phyloP scores from a whole-genome alignment of 805 yeast genomes.

The Phaffomyces thermotolerans region DNA sequence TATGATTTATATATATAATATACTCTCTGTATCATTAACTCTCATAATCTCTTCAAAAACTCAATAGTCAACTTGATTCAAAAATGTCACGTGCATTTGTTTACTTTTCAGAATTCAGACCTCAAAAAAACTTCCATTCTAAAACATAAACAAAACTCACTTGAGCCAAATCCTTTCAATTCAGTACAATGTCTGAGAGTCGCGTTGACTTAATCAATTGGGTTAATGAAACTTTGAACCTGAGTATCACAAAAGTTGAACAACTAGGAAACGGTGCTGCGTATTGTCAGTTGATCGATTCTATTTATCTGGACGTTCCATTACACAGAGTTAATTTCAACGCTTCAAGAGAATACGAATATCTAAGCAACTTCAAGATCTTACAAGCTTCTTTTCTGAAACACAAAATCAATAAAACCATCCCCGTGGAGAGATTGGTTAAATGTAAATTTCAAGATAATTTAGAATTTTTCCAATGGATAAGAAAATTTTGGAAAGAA shows the following conservation, averaged over 20 bases:
- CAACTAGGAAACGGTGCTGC: conserved; percentile 96
- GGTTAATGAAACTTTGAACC: conserved; percentile 66
- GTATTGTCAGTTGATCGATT: conserved; percentile 86
- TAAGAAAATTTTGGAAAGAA: conserved; percentile 75
- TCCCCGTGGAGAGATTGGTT: conserved; percentile 75
- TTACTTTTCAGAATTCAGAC: neutral
- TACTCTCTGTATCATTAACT: too few species aligned
- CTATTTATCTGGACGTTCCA: conserved; percentile 77
- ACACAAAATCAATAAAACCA: conserved; percentile 61
- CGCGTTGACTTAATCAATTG: conserved; percentile 78
- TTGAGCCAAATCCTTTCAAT: neutral
- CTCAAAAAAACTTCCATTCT: neutral
- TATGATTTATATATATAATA: too few species aligned
- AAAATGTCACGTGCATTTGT: too few species aligned
- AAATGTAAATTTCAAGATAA: conserved; percentile 92
- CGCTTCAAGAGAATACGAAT: conserved; percentile 67
- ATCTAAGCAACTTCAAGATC: conserved; percentile 73
- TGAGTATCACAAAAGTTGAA: conserved; percentile 72
- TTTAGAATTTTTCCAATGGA: conserved; percentile 90
- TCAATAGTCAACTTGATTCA: neutral
- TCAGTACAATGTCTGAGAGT: neutral
- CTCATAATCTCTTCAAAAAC: neutral
- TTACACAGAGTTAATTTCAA: conserved; percentile 70
- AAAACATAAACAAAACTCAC: neutral
- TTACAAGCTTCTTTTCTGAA: conserved; percentile 73